Evolutionary conservation across 1,284 basidiomycete genomes (phyloP).

Genomic region (Phaffia rhodozyma): DNA sequence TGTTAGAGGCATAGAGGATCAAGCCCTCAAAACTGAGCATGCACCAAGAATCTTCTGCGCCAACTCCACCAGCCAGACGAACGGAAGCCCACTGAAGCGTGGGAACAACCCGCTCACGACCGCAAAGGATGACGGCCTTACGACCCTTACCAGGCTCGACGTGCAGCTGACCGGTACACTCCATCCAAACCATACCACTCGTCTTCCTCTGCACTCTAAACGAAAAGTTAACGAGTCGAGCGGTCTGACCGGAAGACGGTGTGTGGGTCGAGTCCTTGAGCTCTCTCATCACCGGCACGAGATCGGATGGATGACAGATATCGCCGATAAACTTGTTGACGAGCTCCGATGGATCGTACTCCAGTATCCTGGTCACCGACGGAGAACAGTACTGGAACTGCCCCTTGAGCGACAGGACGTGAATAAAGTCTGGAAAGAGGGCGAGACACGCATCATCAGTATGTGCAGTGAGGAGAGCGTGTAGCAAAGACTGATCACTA

Average conservation of each 20-base stretch:
- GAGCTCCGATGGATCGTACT: constrained; percentile 69
- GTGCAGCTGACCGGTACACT: constrained; percentile 70
- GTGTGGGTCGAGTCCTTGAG: constrained; percentile 60
- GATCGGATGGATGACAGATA: constrained; percentile 76
- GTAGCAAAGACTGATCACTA: constrained; percentile 20
- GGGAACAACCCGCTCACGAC: constrained; percentile 56
- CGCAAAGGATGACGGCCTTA: constrained; percentile 75
- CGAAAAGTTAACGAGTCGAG: constrained; percentile 53
- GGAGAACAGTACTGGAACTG: constrained; percentile 83
- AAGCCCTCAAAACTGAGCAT: constrained; percentile 30
- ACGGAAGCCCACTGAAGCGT: constrained; percentile 50
- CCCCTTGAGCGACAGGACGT: constrained; percentile 88
- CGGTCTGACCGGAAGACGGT: constrained; percentile 23
- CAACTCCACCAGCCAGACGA: constrained; percentile 39
- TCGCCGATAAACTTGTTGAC: constrained; percentile 63
- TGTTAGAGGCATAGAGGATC: constrained; percentile 28
- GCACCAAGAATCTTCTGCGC: constrained; percentile 22
- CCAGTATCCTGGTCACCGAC: constrained; percentile 57
- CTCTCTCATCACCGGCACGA: constrained; percentile 82
- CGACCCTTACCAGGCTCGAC: constrained; percentile 79
- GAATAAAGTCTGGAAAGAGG: constrained; percentile 58
- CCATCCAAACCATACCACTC: constrained; percentile 68
- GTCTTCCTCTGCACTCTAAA: constrained; percentile 59
- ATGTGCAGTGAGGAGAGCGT: neutral
- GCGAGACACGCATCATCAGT: neutral